Percentiles rank a stretch among this genome's conserved stretches.
Conservation (phyloP, 2,329 filamentous ascomycete species). For the Ilyonectria sp. region DNA sequence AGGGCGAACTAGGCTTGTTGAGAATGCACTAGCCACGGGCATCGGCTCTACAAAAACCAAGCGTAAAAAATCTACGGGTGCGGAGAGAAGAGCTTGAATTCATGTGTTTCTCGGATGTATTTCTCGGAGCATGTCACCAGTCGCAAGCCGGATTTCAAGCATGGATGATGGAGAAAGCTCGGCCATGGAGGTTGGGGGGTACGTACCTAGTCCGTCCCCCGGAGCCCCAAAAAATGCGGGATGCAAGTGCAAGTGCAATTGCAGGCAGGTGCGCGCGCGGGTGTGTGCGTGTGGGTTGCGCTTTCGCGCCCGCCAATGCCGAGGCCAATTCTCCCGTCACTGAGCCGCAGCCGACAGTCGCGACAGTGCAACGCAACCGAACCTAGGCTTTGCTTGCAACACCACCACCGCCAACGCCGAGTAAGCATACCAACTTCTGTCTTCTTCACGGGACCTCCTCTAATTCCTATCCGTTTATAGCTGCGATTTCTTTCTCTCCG, state of each 20-base stretch:
- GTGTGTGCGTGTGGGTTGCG: neutral
- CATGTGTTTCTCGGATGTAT: neutral
- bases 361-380: constrained; percentile 18
- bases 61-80: neutral
- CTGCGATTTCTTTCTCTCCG: constrained; percentile 4
- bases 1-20: neutral
- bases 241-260: constrained; percentile 20
- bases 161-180: constrained; percentile 22
- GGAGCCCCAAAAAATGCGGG: constrained; percentile 23
- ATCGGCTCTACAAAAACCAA: neutral
- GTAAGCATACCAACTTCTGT: neutral
- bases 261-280: constrained; percentile 5
- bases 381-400: constrained; percentile 13
- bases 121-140: neutral
- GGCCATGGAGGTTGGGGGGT: constrained; percentile 10
- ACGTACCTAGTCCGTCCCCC: constrained; percentile 19
- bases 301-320: constrained; percentile 28
- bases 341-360: constrained; percentile 34
- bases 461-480: neutral
- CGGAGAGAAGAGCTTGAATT: neutral
- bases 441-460: neutral
- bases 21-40: neutral
- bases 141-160: constrained; percentile 3
- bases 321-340: constrained; percentile 33
- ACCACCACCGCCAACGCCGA: neutral